Evolutionary conservation across 495 filamentous ascomycete genomes (phyloP).

Genomic region (Tuber calosporum): DNA sequence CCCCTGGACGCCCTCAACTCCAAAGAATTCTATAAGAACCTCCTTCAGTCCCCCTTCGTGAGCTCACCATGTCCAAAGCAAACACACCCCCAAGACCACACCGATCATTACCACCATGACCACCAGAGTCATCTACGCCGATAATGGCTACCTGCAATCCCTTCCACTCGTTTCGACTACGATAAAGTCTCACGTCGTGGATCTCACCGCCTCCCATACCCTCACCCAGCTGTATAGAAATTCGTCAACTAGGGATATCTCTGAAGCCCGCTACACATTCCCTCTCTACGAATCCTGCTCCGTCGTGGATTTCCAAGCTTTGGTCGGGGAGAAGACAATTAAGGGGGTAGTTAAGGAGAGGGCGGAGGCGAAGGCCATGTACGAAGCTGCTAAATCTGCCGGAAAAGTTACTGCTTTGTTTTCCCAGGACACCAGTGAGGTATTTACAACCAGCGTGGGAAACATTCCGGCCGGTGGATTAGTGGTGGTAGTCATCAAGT

Average conservation of each 20-base stretch:
- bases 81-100: neutral
- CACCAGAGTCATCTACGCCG: neutral
- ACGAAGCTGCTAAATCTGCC: slow-evolving; percentile 50
- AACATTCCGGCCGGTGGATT: slow-evolving; percentile 52
- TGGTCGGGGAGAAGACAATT: slow-evolving; percentile 48
- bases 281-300: slow-evolving; percentile 62
- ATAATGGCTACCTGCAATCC: neutral
- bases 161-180: slow-evolving; percentile 1
- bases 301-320: slow-evolving; percentile 56
- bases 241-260: slow-evolving; percentile 43
- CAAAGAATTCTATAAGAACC: neutral
- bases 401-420: slow-evolving; percentile 58
- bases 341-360: slow-evolving; percentile 57
- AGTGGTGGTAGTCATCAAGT: slow-evolving; percentile 55
- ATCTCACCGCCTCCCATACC: slow-evolving; percentile 34
- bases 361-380: slow-evolving; percentile 50
- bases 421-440: slow-evolving; percentile 56
- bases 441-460: slow-evolving; percentile 58
- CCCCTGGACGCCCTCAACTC: neutral
- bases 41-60: neutral
- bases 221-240: slow-evolving; percentile 59
- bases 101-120: neutral
- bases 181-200: slow-evolving; percentile 13
- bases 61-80: neutral
- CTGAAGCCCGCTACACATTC: slow-evolving; percentile 56